A percentile compares a stretch with the other conserved stretches of the same genome.
Evolutionary conservation across 768 basidiomycete species (phyloP).

Genomic region (Suillus subaureus): DNA sequence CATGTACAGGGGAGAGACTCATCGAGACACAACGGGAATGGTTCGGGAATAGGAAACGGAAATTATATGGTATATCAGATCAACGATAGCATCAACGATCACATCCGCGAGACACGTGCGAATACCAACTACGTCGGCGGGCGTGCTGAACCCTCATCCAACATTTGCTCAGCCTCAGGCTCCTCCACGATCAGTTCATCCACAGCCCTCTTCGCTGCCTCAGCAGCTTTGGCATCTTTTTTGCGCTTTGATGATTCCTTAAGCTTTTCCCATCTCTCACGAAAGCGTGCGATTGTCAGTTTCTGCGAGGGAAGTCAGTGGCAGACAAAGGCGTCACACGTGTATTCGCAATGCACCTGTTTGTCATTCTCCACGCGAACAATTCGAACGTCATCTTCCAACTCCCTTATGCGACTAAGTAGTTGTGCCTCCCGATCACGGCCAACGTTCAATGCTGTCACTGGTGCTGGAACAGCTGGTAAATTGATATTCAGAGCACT

Average conservation of each 20-base stretch:
- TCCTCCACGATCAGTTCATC: conserved; percentile 73
- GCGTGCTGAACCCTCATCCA: conserved; percentile 30
- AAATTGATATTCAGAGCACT: conserved; percentile 59
- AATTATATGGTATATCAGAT: conserved; percentile 15
- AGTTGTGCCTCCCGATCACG: conserved; percentile 59
- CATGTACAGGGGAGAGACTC: neutral
- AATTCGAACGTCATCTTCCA: conserved; percentile 75
- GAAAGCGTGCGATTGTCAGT: conserved; percentile 79
- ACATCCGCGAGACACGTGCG: neutral
- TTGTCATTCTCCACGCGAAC: conserved; percentile 78
- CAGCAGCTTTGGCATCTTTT: conserved; percentile 68
- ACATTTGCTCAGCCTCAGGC: conserved; percentile 65
- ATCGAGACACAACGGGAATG: neutral
- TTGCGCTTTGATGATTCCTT: conserved; percentile 88
- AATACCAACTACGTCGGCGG: conserved; percentile 5
- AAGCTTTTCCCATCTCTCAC: conserved; percentile 87
- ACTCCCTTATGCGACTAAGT: conserved; percentile 61
- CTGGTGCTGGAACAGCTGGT: conserved; percentile 46
- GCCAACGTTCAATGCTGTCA: conserved; percentile 52
- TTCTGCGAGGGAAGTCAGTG: conserved; percentile 49
- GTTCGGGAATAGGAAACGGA: neutral
- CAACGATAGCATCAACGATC: conserved; percentile 10
- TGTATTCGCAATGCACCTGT: conserved; percentile 52
- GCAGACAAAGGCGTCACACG: conserved; percentile 14
- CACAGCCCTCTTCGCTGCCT: conserved; percentile 45